A percentile compares a stretch with the other conserved stretches of the same genome.
phyloP scores from a whole-genome alignment of 805 yeast genomes.

The Barnettozyma sucrosica region DNA sequence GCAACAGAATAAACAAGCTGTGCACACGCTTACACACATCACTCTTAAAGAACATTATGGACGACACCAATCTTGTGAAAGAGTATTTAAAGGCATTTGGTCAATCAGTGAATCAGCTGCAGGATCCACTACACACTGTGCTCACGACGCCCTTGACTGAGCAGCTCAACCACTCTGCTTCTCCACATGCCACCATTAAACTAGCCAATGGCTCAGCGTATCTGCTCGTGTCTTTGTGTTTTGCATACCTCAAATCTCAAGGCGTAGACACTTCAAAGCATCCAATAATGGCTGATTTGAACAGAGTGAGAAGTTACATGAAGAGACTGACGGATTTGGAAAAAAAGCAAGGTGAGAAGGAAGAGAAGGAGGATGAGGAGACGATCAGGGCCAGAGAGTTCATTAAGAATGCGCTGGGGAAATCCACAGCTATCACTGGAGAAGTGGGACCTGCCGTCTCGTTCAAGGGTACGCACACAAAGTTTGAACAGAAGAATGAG shows the following conservation, averaged over 20 bases:
- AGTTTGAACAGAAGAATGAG: slow-evolving; percentile 31
- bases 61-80: slow-evolving; percentile 37
- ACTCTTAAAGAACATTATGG: slow-evolving; percentile 33
- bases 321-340: slow-evolving; percentile 37
- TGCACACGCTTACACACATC: no score
- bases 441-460: slow-evolving; percentile 41
- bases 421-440: slow-evolving; percentile 17
- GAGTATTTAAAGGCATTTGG: slow-evolving; percentile 35
- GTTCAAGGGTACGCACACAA: slow-evolving; percentile 51
- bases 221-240: slow-evolving; percentile 49
- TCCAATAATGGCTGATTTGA: slow-evolving; percentile 61
- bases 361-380: slow-evolving; percentile 21
- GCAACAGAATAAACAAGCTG: no score
- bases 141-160: slow-evolving; percentile 30
- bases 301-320: slow-evolving; percentile 64
- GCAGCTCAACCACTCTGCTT: slow-evolving; percentile 1
- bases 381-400: slow-evolving; percentile 41
- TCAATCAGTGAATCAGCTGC: slow-evolving; percentile 31
- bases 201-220: slow-evolving; percentile 39
- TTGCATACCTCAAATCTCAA: slow-evolving; percentile 50
- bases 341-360: slow-evolving; percentile 15
- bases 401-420: slow-evolving; percentile 37
- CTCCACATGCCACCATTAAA: slow-evolving; percentile 5
- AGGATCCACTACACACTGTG: slow-evolving; percentile 31
- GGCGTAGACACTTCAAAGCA: slow-evolving; percentile 55